Conservation (phyloP, 1,139 yeast genomes). For the Candida tropicalis region DNA sequence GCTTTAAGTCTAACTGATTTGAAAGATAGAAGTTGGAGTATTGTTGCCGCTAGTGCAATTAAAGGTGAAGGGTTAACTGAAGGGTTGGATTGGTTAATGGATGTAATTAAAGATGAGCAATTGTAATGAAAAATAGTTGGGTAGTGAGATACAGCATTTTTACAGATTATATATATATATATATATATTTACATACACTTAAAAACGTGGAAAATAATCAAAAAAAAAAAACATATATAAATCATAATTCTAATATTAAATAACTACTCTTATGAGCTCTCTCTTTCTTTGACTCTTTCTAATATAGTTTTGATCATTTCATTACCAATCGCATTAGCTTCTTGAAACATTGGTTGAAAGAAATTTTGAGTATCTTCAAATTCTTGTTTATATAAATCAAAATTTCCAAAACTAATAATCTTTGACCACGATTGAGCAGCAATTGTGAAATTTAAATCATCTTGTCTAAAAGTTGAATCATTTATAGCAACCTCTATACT, state of each 20-base stretch:
- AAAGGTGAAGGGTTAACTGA: conserved; percentile 96
- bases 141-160: conserved; percentile 3
- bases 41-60: conserved; percentile 94
- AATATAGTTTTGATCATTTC: conserved; percentile 92
- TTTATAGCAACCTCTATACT: conserved; percentile 72
- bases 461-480: conserved; percentile 74
- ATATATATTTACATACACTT: conserved; percentile 3
- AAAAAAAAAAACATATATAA: too few relatives aligned
- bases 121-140: too few relatives aligned
- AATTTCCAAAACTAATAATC: conserved; percentile 76
- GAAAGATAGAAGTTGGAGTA: conserved; percentile 97
- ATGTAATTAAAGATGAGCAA: conserved; percentile 92
- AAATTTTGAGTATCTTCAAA: conserved; percentile 81
- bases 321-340: conserved; percentile 89
- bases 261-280: conserved; percentile 15
- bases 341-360: conserved; percentile 84
- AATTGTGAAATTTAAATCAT: conserved; percentile 82
- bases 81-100: conserved; percentile 97
- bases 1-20: conserved; percentile 83
- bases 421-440: conserved; percentile 88
- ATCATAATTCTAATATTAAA: background rate
- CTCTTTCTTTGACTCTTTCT: conserved; percentile 49
- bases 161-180: background rate
- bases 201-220: background rate
- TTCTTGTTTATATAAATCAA: conserved; percentile 65